Conservation (phyloP, 768 basidiomycete species). For the Calvatia gigantea region DNA sequence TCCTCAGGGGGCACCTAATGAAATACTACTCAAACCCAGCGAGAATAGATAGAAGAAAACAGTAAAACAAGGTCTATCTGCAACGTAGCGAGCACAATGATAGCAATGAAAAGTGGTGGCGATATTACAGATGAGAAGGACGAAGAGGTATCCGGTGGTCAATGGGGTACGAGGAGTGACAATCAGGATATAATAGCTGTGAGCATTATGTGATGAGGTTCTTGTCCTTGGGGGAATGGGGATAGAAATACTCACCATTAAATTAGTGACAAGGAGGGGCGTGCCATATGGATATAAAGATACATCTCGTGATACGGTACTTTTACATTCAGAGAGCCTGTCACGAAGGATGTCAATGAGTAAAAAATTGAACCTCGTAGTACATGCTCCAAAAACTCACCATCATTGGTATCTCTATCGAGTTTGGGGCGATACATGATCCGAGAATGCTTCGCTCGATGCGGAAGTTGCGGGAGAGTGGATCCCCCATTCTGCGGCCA, state of each 20-base stretch:
- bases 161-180: not conserved
- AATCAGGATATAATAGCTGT: not conserved
- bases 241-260: conserved; percentile 3
- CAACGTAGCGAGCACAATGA: not conserved
- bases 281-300: not conserved
- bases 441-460: conserved; percentile 6
- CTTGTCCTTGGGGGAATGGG: not conserved
- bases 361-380: not conserved
- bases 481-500: conserved; percentile 6
- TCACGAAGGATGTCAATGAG: not conserved
- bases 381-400: not conserved
- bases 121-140: conserved; percentile 1
- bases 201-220: not conserved
- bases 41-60: conserved; percentile 6
- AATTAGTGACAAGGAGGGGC: conserved; percentile 1
- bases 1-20: not conserved
- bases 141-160: not conserved
- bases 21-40: conserved; percentile 4
- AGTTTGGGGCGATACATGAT: not conserved
- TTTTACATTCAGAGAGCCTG: conserved; percentile 6
- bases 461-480: conserved; percentile 7
- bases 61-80: conserved; percentile 1
- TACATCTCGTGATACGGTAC: not conserved
- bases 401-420: not conserved
- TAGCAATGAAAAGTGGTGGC: conserved; percentile 1